These are phyloP conservation scores for Climacium dendroides DNA, from an alignment of 225 moss, liverwort and hornwort species.

Conservation along the genomic window DNA sequence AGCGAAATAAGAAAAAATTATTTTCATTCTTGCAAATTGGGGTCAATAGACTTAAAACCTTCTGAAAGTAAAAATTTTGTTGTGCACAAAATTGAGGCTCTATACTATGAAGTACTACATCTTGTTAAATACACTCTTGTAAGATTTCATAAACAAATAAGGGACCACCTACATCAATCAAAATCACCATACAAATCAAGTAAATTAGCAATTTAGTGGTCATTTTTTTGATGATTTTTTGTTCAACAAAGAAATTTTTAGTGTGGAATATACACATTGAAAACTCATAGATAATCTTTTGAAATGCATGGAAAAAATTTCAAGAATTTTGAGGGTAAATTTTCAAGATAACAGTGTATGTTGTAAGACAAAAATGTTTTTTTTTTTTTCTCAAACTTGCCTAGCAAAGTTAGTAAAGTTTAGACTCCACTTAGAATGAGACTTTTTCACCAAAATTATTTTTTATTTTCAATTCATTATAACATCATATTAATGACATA, in stretches of 20 bases:
- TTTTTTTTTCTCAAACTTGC: background rate
- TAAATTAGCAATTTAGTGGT: background rate
- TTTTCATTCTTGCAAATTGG: background rate
- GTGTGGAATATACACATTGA: background rate
- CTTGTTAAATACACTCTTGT: background rate
- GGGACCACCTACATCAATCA: background rate
- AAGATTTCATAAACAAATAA: background rate
- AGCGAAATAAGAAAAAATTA: background rate
- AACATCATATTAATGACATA: rapidly evolving
- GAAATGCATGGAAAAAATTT: background rate
- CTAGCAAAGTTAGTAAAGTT: rapidly evolving
- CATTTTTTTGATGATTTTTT: background rate
- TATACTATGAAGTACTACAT: background rate
- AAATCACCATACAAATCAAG: background rate
- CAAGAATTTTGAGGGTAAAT: background rate
- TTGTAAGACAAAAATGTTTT: background rate
- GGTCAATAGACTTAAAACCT: rapidly evolving
- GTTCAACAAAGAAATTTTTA: background rate
- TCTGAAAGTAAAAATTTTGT: background rate
- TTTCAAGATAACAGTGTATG: background rate
- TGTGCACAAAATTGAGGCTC: background rate
- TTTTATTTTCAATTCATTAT: background rate
- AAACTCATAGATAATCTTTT: background rate
- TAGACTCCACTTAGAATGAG: no score
- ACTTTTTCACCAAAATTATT: background rate